Percentiles rank a stretch among this genome's conserved stretches.
phyloP scores from a whole-genome alignment of 1,284 basidiomycete genomes.

The Mycosarcoma mackinlayi region DNA sequence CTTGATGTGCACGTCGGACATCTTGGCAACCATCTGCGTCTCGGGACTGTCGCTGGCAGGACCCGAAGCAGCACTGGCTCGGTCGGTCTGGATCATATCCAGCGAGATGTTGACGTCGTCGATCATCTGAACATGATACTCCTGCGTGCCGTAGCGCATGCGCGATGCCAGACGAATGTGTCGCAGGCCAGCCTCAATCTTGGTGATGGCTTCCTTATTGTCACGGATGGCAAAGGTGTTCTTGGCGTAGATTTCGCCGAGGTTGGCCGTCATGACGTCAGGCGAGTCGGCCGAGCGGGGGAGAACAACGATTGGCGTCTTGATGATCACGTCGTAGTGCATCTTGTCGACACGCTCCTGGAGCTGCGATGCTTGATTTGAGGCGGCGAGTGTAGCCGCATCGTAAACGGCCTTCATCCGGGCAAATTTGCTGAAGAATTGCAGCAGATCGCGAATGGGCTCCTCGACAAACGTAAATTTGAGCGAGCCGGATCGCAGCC shows the following conservation, averaged over 20 bases:
- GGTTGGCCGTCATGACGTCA: constrained; percentile 81
- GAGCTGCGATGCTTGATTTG: constrained; percentile 80
- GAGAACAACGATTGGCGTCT: constrained; percentile 91
- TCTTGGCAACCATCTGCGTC: constrained; percentile 74
- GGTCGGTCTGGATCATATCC: constrained; percentile 75
- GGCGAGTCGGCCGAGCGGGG: constrained; percentile 79
- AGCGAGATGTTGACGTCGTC: constrained; percentile 87
- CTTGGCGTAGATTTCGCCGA: constrained; percentile 88
- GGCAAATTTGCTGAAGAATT: constrained; percentile 87
- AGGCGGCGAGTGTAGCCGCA: constrained; percentile 90
- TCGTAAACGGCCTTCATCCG: constrained; percentile 84
- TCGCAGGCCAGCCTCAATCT: constrained; percentile 80
- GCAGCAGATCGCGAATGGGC: constrained; percentile 84
- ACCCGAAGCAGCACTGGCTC: constrained; percentile 12
- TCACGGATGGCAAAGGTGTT: constrained; percentile 76
- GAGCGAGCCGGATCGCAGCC: constrained; percentile 88
- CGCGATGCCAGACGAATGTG: constrained; percentile 79
- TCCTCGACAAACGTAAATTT: constrained; percentile 89
- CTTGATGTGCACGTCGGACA: constrained; percentile 90
- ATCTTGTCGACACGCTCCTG: constrained; percentile 76
- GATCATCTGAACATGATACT: constrained; percentile 77
- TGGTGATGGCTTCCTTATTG: constrained; percentile 57
- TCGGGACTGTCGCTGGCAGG: constrained; percentile 67
- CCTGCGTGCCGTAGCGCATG: constrained; percentile 51
- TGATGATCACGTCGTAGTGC: constrained; percentile 89